These are phyloP conservation scores for Mycena indigotica DNA, from an alignment of 768 basidiomycete species.

Conservation along the genomic window DNA sequence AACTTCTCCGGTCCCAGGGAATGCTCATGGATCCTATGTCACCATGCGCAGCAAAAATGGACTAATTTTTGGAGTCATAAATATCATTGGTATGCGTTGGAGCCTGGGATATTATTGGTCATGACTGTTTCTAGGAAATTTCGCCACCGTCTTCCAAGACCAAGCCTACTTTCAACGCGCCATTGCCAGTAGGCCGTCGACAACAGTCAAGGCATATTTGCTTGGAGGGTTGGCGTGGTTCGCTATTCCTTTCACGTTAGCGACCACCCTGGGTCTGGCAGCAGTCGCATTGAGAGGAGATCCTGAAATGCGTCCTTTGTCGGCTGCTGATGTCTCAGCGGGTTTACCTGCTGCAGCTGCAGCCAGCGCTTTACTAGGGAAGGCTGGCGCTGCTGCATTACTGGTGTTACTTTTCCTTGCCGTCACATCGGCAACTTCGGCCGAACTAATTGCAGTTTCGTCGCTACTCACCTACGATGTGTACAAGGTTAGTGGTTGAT, in stretches of 20 bases:
- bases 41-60: constrained; percentile 80
- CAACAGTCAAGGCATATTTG: constrained; percentile 89
- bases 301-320: constrained; percentile 51
- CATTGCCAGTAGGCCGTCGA: constrained; percentile 81
- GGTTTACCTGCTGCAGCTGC: constrained; percentile 86
- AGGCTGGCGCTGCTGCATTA: constrained; percentile 77
- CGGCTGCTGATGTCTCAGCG: constrained; percentile 75
- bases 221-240: constrained; percentile 93
- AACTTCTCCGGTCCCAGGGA: constrained; percentile 68
- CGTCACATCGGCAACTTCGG: constrained; percentile 82
- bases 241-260: constrained; percentile 83
- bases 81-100: no score
- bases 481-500: constrained; percentile 56
- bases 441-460: constrained; percentile 91
- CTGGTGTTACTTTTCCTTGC: constrained; percentile 85
- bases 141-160: constrained; percentile 57
- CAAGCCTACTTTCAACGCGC: constrained; percentile 93
- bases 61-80: constrained; percentile 84
- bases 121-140: no score
- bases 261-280: constrained; percentile 84
- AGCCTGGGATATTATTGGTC: no score
- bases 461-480: constrained; percentile 83
- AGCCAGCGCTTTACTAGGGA: constrained; percentile 78
- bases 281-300: constrained; percentile 78
- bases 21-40: constrained; percentile 83